Conservation (phyloP, 169 alveolate species). For the Plasmodium coatneyi region DNA sequence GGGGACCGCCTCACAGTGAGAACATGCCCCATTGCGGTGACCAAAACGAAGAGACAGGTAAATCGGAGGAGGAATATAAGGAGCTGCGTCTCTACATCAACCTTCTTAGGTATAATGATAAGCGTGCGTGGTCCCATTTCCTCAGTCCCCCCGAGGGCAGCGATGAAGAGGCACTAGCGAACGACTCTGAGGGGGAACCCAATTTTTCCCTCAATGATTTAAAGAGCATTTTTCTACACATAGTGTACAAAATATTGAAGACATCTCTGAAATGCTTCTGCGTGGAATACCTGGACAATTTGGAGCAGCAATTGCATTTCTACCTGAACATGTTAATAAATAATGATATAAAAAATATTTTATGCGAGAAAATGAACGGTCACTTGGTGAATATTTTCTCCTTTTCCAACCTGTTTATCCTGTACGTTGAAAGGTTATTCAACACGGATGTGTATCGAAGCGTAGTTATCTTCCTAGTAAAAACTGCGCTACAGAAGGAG, state of each 20-base stretch:
- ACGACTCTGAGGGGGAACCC: background rate
- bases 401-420: slow-evolving; percentile 51
- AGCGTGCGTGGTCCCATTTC: slow-evolving; percentile 1
- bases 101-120: slow-evolving; percentile 30
- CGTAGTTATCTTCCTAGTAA: slow-evolving; percentile 37
- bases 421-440: slow-evolving; percentile 58
- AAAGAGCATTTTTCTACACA: slow-evolving; percentile 36
- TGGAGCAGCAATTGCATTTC: slow-evolving; percentile 29
- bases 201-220: slow-evolving; percentile 46
- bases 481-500: slow-evolving; percentile 30
- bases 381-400: slow-evolving; percentile 62
- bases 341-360: slow-evolving; percentile 37
- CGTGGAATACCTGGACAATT: slow-evolving; percentile 42
- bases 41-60: background rate
- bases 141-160: background rate
- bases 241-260: slow-evolving; percentile 51
- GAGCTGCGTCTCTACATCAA: slow-evolving; percentile 26
- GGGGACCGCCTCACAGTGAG: background rate
- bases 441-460: slow-evolving; percentile 32
- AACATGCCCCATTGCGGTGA: background rate
- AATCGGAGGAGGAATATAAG: slow-evolving; percentile 18
- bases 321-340: slow-evolving; percentile 35
- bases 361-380: slow-evolving; percentile 62
- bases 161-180: background rate
- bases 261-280: slow-evolving; percentile 48